Evolutionary conservation across 2,329 filamentous ascomycete species (phyloP).

Genomic region (Sporothrix luriei): DNA sequence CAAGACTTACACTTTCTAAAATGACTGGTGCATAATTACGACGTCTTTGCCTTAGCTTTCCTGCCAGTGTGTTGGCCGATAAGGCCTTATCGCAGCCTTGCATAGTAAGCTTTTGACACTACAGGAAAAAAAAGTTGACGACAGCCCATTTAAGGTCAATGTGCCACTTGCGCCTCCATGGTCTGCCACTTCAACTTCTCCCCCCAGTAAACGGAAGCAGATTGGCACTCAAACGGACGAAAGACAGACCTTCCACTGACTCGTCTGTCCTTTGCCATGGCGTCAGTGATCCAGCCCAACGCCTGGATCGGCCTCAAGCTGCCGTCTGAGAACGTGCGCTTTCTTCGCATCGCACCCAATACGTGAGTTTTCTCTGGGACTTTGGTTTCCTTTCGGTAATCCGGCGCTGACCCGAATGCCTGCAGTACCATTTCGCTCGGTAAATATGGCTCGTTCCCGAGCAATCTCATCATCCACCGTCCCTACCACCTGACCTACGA

Average conservation of each 20-base stretch:
- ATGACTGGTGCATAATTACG: no score
- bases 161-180: background rate
- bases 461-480: conserved; percentile 86
- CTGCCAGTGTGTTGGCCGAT: conserved; percentile 12
- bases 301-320: conserved; percentile 63
- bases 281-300: conserved; percentile 55
- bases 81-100: conserved; percentile 22
- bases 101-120: conserved; percentile 11
- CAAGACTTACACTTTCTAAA: no score
- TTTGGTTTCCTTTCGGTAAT: no score
- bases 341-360: conserved; percentile 62
- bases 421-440: conserved; percentile 79
- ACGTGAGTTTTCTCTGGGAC: conserved; percentile 51
- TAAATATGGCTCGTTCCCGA: conserved; percentile 89
- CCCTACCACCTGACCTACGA: conserved; percentile 93
- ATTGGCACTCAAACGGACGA: background rate
- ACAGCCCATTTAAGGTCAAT: background rate
- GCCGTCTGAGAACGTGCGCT: conserved; percentile 59
- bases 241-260: background rate
- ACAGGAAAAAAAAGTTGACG: conserved; percentile 27
- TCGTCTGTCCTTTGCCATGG: conserved; percentile 29
- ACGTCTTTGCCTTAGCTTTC: background rate
- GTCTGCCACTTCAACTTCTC: background rate
- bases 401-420: conserved; percentile 22
- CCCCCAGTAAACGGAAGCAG: background rate